Percentiles rank a stretch among this genome's conserved stretches.
phyloP scores from a whole-genome alignment of 2,329 filamentous ascomycete species.

The Aspergillus pseudoterreus region DNA sequence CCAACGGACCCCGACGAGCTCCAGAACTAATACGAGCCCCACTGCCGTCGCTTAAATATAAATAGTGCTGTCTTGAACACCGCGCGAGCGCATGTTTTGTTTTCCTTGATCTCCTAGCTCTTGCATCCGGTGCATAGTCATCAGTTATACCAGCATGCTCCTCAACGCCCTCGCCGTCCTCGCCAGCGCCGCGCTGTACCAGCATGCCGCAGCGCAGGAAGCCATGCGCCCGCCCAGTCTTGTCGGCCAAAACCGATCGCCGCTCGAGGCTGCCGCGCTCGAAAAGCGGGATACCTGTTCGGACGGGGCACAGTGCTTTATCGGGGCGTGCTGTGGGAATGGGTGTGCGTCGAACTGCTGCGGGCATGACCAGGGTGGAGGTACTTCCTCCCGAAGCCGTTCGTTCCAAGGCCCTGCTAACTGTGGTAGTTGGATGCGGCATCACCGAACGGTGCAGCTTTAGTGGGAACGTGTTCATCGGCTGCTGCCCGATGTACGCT shows the following conservation, averaged over 20 bases:
- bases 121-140: background rate
- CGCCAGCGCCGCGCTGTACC: background rate
- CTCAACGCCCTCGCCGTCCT: background rate
- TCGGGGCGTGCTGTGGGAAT: constrained; percentile 8
- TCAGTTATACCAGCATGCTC: background rate
- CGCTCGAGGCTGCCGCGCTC: constrained; percentile 1
- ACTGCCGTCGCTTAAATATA: background rate
- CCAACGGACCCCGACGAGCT: background rate
- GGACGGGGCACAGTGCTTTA: constrained; percentile 3
- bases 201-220: background rate
- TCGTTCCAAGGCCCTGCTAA: background rate
- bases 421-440: constrained; percentile 6
- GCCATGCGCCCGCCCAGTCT: background rate
- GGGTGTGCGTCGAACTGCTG: constrained; percentile 12
- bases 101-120: background rate
- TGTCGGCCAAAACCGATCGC: background rate
- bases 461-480: constrained; percentile 10
- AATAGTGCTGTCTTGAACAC: background rate
- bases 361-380: constrained; percentile 7
- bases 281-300: constrained; percentile 7
- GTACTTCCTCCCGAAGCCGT: too few relatives aligned
- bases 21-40: background rate
- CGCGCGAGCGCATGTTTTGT: background rate
- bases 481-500: constrained; percentile 5
- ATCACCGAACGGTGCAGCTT: constrained; percentile 7